Percentiles rank a stretch among this genome's conserved stretches.
phyloP scores from a whole-genome alignment of 1,284 basidiomycete species.

The Leccinum angustisporum region DNA sequence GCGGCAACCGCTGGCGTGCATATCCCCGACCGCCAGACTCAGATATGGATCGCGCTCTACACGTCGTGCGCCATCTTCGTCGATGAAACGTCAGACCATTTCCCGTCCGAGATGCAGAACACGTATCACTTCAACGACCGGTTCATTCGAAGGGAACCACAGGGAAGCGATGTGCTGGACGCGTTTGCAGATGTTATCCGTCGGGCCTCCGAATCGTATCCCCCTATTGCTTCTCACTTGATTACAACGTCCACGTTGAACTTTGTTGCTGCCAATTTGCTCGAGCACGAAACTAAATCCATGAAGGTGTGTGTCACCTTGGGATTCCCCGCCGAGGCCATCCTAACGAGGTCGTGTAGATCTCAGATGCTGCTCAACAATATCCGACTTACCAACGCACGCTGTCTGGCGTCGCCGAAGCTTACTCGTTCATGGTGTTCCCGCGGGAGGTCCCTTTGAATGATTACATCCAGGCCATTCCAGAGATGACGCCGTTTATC shows the following conservation, averaged over 20 bases:
- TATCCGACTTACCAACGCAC: slow-evolving; percentile 31
- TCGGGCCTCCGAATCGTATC: slow-evolving; percentile 12
- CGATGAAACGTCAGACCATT: slow-evolving; percentile 26
- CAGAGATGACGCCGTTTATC: neutral
- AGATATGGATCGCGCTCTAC: slow-evolving; percentile 27
- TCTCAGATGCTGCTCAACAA: slow-evolving; percentile 10
- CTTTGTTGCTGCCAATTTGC: slow-evolving; percentile 16
- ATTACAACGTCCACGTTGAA: slow-evolving; percentile 25
- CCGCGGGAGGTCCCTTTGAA: neutral
- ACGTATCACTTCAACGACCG: neutral
- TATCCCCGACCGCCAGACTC: slow-evolving; percentile 4
- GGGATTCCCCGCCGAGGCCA: neutral
- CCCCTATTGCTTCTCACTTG: slow-evolving; percentile 18
- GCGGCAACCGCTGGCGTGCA: neutral
- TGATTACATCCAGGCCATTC: neutral
- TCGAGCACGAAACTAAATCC: slow-evolving; percentile 30
- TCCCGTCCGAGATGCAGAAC: neutral
- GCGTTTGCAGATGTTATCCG: neutral
- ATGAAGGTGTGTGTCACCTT: slow-evolving; percentile 14
- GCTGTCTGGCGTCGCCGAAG: slow-evolving; percentile 24
- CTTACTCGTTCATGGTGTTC: neutral
- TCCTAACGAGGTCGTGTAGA: slow-evolving; percentile 3
- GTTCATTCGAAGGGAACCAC: neutral
- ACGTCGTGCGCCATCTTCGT: slow-evolving; percentile 24
- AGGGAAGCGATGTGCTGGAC: neutral